Percentiles rank a stretch among this genome's conserved stretches.
Evolutionary conservation across 305 asterid species (phyloP).

Genomic region (Vinca major): DNA sequence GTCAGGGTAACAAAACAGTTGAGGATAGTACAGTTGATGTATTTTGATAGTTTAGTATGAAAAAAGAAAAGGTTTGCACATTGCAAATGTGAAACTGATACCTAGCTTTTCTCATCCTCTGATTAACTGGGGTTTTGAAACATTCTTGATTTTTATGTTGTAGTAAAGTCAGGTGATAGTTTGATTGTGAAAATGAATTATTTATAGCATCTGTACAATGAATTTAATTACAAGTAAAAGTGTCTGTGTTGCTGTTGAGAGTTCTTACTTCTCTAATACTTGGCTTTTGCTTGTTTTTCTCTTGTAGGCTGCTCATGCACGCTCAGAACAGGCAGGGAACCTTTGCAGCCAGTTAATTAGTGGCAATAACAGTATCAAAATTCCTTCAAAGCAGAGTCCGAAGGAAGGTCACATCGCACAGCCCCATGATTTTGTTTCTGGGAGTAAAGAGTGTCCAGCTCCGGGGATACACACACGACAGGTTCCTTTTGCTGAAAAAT

Average conservation of each 20-base stretch:
- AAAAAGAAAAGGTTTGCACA: neutral
- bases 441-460: constrained; percentile 39
- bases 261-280: neutral
- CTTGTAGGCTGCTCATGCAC: constrained; percentile 65
- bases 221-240: neutral
- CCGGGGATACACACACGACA: constrained; percentile 55
- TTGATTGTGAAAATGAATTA: neutral
- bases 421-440: constrained; percentile 26
- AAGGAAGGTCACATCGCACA: constrained; percentile 28
- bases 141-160: neutral
- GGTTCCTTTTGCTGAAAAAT: constrained; percentile 33
- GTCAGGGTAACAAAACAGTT: neutral
- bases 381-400: constrained; percentile 26
- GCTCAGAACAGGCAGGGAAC: constrained; percentile 44
- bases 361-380: constrained; percentile 25
- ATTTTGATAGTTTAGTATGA: neutral
- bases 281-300: neutral
- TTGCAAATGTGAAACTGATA: neutral
- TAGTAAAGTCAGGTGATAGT: neutral
- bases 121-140: neutral
- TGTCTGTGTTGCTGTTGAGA: neutral
- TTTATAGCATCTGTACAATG: neutral
- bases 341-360: constrained; percentile 37
- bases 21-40: neutral
- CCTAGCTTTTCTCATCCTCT: neutral